Base-by-base conservation (phyloP, 2,329 filamentous ascomycete genomes). In the Ascosphaera pollenicola region DNA sequence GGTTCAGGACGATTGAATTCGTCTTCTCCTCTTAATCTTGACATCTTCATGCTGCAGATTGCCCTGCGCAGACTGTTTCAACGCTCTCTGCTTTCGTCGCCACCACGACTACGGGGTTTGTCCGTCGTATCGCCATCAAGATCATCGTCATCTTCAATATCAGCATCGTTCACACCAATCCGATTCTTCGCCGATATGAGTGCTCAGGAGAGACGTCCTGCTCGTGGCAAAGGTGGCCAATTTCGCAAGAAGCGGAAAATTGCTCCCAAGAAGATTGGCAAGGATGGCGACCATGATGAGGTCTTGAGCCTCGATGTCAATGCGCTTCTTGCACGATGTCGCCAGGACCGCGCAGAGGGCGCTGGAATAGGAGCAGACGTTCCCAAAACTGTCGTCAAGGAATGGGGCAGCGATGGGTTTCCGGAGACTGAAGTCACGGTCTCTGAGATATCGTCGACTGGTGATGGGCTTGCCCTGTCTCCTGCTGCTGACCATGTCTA, bases 371-470 rank as follows among this genome's bases (percentile, higher is more conserved):
- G 47, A 15, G 46, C 46, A 16, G 43, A 46, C 17, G 42, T 43
- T 35, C 44, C 50, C 15, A 38, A 43, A 19, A 42, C 46, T 18
- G 42, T 46, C n/a, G 40, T 43, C 17, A 46, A 42, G 30, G 35
- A 36, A 6, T 84, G 2, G 78, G 80, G 1, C 70, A 76, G 46
- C 64, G 65, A 44, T 10, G 15, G 15, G 31, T 78, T 78, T 42
- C 69, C 73, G 4, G 81, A 92, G 54, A 72, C 89, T 32, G 76
- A 93, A 39, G 70, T 95, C 32, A 73, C 78, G n/a, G 75, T 95
- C 42, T 58, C 74, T 5, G 73, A 80, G 46, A 65, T 95, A 26
- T 92, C 87, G 0, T 95, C 87, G 0, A 93, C 82, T 0, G 89
- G 89, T 39, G 89, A 95, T 48, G 89, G 83, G 2, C 68, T 98